These are phyloP conservation scores for Didymellaceae sp. DNA, from an alignment of 2,329 filamentous ascomycete genomes.

Conservation along the genomic window DNA sequence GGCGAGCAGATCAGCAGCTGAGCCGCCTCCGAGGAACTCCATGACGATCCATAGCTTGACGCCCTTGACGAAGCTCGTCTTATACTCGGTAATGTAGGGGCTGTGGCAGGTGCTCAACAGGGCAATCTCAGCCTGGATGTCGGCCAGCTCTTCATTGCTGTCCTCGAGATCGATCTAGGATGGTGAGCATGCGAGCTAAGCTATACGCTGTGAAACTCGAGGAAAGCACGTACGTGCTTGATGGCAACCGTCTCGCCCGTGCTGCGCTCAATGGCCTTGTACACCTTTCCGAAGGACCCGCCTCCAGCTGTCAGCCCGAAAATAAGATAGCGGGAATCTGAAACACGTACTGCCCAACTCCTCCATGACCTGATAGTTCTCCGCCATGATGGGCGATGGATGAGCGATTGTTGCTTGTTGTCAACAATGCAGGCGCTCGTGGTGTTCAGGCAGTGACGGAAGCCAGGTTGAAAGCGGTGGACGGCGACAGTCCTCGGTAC, in stretches of 20 bases:
- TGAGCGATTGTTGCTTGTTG: conserved; percentile 20
- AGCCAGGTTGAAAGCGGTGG: conserved; percentile 32
- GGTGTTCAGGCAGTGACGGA: conserved; percentile 14
- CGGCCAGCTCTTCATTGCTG: conserved; percentile 96
- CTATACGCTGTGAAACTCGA: neutral
- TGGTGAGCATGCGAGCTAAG: conserved; percentile 9
- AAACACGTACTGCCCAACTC: conserved; percentile 82
- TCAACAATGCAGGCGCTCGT: conserved; percentile 29
- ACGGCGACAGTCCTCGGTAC: conserved; percentile 33
- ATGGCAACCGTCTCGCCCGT: conserved; percentile 95
- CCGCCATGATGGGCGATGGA: conserved; percentile 66
- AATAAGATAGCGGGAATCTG: neutral
- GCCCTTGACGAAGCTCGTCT: conserved; percentile 92
- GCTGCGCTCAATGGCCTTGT: conserved; percentile 90
- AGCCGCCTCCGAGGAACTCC: conserved; percentile 95
- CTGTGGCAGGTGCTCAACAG: conserved; percentile 94
- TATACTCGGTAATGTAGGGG: conserved; percentile 94
- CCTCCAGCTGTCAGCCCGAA: conserved; percentile 59
- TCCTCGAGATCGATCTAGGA: conserved; percentile 94
- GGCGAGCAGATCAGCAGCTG: conserved; percentile 92
- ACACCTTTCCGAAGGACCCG: conserved; percentile 95
- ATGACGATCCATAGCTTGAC: conserved; percentile 99
- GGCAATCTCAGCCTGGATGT: conserved; percentile 97
- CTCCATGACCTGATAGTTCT: conserved; percentile 92
- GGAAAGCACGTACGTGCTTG: conserved; percentile 76